These are phyloP conservation scores for Oenanthe sinensis DNA, from an alignment of 129 eudicot genomes.

Conservation along the genomic window DNA sequence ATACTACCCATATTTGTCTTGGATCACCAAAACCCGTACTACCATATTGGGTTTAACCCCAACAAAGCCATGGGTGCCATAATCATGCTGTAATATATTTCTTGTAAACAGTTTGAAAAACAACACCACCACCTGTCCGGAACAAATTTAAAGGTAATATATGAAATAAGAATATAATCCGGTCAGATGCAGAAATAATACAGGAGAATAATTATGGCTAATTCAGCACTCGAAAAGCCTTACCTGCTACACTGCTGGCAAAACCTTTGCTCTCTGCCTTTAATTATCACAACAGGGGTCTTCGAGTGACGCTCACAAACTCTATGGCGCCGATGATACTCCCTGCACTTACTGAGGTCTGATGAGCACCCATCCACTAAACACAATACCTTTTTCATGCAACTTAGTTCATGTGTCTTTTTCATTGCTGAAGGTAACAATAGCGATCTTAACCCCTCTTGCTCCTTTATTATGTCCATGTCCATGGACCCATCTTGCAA, in stretches of 20 bases:
- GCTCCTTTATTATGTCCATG: constrained; percentile 12
- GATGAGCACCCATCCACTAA: constrained; percentile 47
- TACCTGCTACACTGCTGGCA: constrained; percentile 70
- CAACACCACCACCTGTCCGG: neutral
- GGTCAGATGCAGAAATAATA: neutral
- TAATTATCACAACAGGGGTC: constrained; percentile 34
- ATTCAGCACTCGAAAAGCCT: neutral
- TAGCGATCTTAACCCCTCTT: constrained; percentile 11
- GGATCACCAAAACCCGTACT: too few relatives aligned
- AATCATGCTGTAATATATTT: neutral
- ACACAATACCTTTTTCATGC: constrained; percentile 22
- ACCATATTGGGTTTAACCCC: too few relatives aligned
- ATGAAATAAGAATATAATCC: neutral
- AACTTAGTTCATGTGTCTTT: constrained; percentile 13
- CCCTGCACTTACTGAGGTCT: constrained; percentile 43
- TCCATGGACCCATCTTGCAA: constrained; percentile 6
- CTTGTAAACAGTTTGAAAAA: neutral
- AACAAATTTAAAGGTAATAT: neutral
- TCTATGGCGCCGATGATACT: constrained; percentile 53
- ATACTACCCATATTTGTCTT: too few relatives aligned
- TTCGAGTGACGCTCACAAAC: constrained; percentile 53
- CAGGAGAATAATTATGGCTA: neutral
- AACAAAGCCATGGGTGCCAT: neutral
- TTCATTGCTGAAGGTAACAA: constrained; percentile 24
- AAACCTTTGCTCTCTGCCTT: constrained; percentile 44